Evolutionary conservation across 176 grass and related monocot species (phyloP).

Genomic region (Cenchrus purpureus): DNA sequence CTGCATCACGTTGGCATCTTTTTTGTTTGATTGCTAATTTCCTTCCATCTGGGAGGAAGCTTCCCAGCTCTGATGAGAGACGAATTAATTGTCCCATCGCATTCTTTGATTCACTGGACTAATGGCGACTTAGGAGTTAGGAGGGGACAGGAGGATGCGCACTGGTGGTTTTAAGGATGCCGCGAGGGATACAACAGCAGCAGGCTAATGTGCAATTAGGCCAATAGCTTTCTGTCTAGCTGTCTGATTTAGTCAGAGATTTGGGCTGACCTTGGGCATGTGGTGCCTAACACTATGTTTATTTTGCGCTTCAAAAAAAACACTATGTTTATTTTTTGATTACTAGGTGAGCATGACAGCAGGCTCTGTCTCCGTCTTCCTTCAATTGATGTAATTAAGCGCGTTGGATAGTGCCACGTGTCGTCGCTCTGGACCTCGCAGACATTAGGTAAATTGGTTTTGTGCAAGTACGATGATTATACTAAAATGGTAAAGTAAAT

Average conservation of each 20-base stretch:
- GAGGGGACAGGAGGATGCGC: constrained; percentile 33
- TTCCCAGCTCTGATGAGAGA: constrained; percentile 27
- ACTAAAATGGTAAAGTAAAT: neutral
- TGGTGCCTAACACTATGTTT: constrained; percentile 20
- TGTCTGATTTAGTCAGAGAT: constrained; percentile 49
- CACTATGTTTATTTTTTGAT: too few relatives aligned
- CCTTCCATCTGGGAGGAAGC: constrained; percentile 18
- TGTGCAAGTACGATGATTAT: neutral
- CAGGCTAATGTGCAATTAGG: constrained; percentile 15
- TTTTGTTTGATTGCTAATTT: neutral
- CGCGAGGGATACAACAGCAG: neutral
- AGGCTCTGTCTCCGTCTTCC: neutral
- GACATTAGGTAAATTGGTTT: neutral
- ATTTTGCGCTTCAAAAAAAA: too few relatives aligned
- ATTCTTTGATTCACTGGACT: constrained; percentile 29
- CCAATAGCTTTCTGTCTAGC: constrained; percentile 48
- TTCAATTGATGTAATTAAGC: neutral
- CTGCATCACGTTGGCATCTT: neutral
- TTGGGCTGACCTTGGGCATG: constrained; percentile 37
- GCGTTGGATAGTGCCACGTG: neutral
- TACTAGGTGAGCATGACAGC: neutral
- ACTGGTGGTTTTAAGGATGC: constrained; percentile 17
- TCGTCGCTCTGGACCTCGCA: neutral
- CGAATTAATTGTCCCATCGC: neutral
- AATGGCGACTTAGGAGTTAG: constrained; percentile 16